Base-by-base conservation (phyloP, 495 filamentous ascomycete genomes). In the Coniosporium apollinis region DNA sequence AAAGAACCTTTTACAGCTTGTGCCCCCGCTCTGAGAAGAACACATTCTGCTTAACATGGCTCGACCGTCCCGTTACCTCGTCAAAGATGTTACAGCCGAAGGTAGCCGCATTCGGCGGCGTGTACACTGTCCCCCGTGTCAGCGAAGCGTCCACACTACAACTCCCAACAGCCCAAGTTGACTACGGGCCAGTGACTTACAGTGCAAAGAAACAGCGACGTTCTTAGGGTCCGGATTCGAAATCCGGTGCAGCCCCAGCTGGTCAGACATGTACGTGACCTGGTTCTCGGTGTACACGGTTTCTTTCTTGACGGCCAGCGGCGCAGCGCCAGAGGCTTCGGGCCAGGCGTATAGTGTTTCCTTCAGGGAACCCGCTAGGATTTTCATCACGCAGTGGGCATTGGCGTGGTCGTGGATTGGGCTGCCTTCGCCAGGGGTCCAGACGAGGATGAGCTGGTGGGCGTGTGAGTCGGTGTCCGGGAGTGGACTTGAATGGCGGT, bases 361-460 rank as follows among this genome's bases (percentile, higher is more conserved):
- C 42, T 67, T 72, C 26, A 94, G 61, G 24, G 62, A 61, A 17
- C 86, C 85, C 43, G 74, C 72, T 22, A 94, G 67, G 42, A 93
- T 55, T 64, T 77, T 49, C 46, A 52, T 54, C 16, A 56, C 45
- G 42, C 56, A 60, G 30, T 60, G 56, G 2, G 56, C 56, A 29
- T 54, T 52, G 15, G 52, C 53, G 32, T 60, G 56, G 33, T 94
- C 86, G 55, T 94, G 86, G 41, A 94, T 79, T 1, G 72, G 72
- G 48, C 75, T 84, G 15, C 71, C 71, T 55, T 82, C 82, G n/a
- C 82, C 79, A 14, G 86, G 86, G 9, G 68, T 76, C 86, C 86
- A 94, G n/a, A 93, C 86, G 8, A 94, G 67, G 14, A 94, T 71
- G 31, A 94, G 66, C 72, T 87, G 19, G 37, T n/a, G n/a, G n/a